phyloP scores from a whole-genome alignment of 192 early-diverging fungal species.

The Umbelopsis sp. region DNA sequence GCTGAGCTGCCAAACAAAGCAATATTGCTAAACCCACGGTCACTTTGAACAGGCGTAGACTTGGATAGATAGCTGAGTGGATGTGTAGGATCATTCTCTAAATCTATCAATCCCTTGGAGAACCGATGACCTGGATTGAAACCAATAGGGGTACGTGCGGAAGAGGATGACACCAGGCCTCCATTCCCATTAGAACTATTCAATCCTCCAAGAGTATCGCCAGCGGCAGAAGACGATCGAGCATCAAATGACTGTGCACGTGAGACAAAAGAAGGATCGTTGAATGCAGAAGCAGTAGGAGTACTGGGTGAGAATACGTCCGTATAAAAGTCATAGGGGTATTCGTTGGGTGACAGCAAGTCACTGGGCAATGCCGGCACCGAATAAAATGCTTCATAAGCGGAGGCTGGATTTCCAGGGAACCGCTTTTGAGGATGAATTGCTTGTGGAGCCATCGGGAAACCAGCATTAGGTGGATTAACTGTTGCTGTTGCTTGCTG shows the following conservation, averaged over 20 bases:
- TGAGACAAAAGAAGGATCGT: constrained; percentile 40
- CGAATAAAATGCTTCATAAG: constrained; percentile 44
- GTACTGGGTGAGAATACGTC: constrained; percentile 48
- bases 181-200: constrained; percentile 11
- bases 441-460: constrained; percentile 16
- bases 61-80: constrained; percentile 34
- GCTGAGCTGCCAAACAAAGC: constrained; percentile 42
- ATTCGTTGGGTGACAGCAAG: constrained; percentile 56
- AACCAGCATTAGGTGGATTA: not conserved
- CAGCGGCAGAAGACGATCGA: constrained; percentile 4
- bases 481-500: not conserved
- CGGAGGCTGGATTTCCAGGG: constrained; percentile 6
- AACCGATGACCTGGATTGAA: constrained; percentile 20
- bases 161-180: constrained; percentile 21
- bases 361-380: constrained; percentile 56
- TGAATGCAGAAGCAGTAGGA: constrained; percentile 44
- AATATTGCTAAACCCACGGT: constrained; percentile 36
- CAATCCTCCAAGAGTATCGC: constrained; percentile 30
- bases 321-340: constrained; percentile 53
- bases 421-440: constrained; percentile 18
- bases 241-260: constrained; percentile 41
- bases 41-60: constrained; percentile 27
- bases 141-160: constrained; percentile 4
- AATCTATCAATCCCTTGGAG: constrained; percentile 12
- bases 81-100: constrained; percentile 16